Conservation (phyloP, 1,139 yeast genomes). For the Candida sanyaensis region DNA sequence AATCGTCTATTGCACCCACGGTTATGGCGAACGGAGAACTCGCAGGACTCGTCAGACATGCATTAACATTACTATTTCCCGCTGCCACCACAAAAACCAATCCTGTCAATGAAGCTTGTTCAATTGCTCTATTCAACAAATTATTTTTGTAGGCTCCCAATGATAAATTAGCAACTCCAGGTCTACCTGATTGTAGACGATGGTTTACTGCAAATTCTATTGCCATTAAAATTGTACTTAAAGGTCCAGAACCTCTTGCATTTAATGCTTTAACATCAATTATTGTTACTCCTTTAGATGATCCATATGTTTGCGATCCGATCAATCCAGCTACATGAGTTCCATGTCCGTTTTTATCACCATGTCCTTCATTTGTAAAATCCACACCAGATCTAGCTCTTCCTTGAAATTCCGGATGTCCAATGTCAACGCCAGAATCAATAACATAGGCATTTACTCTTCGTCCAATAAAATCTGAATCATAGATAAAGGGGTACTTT, state of each 20-base stretch:
- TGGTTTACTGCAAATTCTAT: conserved; percentile 72
- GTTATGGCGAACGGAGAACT: conserved; percentile 70
- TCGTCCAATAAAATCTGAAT: conserved; percentile 23
- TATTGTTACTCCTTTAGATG: conserved; percentile 65
- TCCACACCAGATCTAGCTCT: conserved; percentile 60
- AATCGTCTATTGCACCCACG: conserved; percentile 85
- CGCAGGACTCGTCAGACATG: conserved; percentile 81
- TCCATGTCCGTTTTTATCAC: conserved; percentile 73
- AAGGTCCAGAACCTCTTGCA: conserved; percentile 59
- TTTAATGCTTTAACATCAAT: conserved; percentile 76
- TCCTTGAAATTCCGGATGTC: conserved; percentile 66
- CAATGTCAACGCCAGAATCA: conserved; percentile 68
- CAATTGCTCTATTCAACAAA: conserved; percentile 69
- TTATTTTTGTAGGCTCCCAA: conserved; percentile 70
- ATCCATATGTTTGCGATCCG: conserved; percentile 77
- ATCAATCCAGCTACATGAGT: conserved; percentile 90
- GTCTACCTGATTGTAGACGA: conserved; percentile 35
- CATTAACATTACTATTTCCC: conserved; percentile 76
- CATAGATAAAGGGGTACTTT: conserved; percentile 26
- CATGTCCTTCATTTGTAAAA: conserved; percentile 59
- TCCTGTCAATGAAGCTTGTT: conserved; percentile 70
- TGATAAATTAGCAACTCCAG: conserved; percentile 75
- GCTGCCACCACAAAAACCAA: conserved; percentile 82
- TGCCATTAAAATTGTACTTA: conserved; percentile 68
- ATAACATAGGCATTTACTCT: conserved; percentile 74